Evolutionary conservation across 768 basidiomycete species (phyloP), one percentile per base, ranked within the genome.

Genomic region (Royoungia palumana): DNA sequence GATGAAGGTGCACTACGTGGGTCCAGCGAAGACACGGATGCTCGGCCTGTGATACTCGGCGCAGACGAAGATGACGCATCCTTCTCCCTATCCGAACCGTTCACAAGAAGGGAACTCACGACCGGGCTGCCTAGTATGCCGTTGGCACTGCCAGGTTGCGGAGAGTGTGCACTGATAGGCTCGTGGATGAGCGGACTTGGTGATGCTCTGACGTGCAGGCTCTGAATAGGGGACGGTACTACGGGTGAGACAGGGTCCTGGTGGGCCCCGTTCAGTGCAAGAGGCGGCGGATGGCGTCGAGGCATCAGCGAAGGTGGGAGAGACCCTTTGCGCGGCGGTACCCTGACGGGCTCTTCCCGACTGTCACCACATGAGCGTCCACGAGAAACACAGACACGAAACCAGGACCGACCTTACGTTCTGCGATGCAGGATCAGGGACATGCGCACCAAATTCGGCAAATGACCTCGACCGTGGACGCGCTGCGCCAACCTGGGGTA

Each of bases 401-500:
- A 14, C 17, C 21, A 1, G 24, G 8, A 50, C 61, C 22, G 8
- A 68, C 67, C 61, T 62, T 38, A 14, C 53, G 19, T 54, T 49
- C 16, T 24, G 51, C 12, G 39, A 41, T 21, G 9, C 1, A 8
- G 43, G 30, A 5, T 12, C n/a, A 41, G 44, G 39, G 1, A 45
- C 46, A 5, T 64, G 56, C 5, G 74, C 70, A 43, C 80, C 77
- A 65, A 89, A 84, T 3, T 80, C 84, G 9, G 87, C 89, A 60
- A 91, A 91, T 19, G 86, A 89, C 42, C 87, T 65, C 5, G 89
- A 89, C 6, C 78, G 68, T 13, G 77, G 79, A 6, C 89, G 69
- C 9, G 70, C 57, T 3, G 72, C 72, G 7, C 74, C 71, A 9
- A 70, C 72, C 47, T 75, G 75, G 0, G 88, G 86, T 48, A 80